Percentiles rank a stretch among this genome's conserved stretches.
phyloP scores from a whole-genome alignment of 2,329 filamentous ascomycete species.

The Talaromyces sp. region DNA sequence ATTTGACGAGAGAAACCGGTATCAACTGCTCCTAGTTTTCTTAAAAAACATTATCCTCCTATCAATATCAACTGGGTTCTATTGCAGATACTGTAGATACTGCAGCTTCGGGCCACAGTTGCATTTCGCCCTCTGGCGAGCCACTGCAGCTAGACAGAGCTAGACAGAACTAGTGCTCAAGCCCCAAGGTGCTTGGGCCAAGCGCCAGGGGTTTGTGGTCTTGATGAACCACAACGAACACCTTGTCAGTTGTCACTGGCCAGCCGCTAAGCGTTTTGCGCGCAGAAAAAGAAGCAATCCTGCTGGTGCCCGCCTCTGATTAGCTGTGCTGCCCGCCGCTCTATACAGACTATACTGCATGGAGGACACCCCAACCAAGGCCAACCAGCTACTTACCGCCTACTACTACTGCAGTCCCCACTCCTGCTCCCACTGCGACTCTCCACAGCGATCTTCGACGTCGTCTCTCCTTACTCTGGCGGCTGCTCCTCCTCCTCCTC shows the following conservation, averaged over 20 bases:
- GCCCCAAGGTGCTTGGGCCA: background rate
- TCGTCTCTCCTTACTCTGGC: background rate
- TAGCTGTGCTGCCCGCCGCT: no score
- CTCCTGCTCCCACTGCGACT: background rate
- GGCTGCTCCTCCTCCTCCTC: background rate
- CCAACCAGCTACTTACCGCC: no score
- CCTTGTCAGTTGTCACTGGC: background rate
- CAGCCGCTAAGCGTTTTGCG: background rate
- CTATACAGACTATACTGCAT: no score
- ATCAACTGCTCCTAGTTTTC: background rate
- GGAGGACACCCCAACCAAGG: no score
- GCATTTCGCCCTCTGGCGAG: background rate
- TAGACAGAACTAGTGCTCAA: background rate
- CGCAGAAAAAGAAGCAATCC: background rate
- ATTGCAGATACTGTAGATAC: background rate
- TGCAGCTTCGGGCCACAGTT: background rate
- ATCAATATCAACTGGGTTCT: background rate
- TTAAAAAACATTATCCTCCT: background rate
- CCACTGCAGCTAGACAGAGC: background rate
- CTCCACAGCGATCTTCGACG: background rate
- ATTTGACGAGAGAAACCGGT: no score
- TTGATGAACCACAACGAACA: background rate
- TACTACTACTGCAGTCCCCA: background rate
- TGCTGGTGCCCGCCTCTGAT: background rate
- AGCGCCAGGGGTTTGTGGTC: background rate